A percentile compares a stretch with the other conserved stretches of the same genome.
Conservation (phyloP, 805 yeast species). For the Barnettozyma botsteinii region DNA sequence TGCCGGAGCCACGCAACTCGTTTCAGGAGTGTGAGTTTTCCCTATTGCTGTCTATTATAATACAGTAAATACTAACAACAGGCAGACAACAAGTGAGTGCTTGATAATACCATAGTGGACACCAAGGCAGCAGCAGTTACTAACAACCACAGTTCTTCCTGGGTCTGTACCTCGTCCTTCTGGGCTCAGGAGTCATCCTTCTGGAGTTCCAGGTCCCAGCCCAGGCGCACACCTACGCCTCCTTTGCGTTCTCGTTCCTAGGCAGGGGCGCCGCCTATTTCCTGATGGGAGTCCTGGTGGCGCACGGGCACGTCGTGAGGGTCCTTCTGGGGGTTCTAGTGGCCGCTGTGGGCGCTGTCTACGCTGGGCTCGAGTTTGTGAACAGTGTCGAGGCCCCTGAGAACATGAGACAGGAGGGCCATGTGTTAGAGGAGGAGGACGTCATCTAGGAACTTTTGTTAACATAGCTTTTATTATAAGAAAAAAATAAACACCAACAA, state of each 20-base stretch:
- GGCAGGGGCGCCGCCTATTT: conserved; percentile 67
- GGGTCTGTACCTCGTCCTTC: conserved; percentile 50
- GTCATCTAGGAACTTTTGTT: conserved; percentile 13
- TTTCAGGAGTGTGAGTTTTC: conserved; percentile 36
- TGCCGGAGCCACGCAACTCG: conserved; percentile 23
- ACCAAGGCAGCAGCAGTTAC: too few species aligned
- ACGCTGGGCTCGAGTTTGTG: conserved; percentile 57
- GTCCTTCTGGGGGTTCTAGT: conserved; percentile 52
- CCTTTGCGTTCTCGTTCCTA: conserved; percentile 56
- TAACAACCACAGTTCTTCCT: conserved; percentile 35
- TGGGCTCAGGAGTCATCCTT: conserved; percentile 47
- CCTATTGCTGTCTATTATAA: background rate
- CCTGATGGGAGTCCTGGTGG: conserved; percentile 42
- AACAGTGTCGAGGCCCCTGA: conserved; percentile 77
- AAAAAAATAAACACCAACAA: too few species aligned
- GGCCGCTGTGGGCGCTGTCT: conserved; percentile 55
- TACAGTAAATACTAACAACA: background rate
- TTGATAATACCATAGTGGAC: too few species aligned
- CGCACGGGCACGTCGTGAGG: conserved; percentile 51
- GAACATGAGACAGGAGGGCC: conserved; percentile 61
- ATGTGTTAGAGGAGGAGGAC: conserved; percentile 33
- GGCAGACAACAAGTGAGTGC: background rate
- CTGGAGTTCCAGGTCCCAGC: conserved; percentile 42
- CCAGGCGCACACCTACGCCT: conserved; percentile 57
- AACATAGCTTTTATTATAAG: background rate